Evolutionary conservation across 257 asterid species (phyloP), one percentile per base, ranked within the genome.

Genomic region (Plantago elongata): DNA sequence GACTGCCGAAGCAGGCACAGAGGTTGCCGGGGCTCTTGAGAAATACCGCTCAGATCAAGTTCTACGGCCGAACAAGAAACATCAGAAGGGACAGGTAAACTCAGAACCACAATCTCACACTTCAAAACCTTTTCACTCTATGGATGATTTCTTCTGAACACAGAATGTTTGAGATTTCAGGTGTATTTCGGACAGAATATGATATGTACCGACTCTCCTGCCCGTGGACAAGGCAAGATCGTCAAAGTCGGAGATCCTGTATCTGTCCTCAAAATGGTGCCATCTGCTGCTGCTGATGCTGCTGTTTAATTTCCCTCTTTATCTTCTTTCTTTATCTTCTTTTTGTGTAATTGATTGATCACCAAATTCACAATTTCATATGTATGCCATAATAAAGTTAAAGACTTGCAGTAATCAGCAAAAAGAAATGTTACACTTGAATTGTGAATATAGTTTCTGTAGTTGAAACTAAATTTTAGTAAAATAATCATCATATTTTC

Each of bases 101-200:
- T 38, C 54, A 38, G 57, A 49, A 58, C 14, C 34, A 50, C 5
- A 30, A 52, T 29, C 11, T 11, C 51, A 48, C 38, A 56, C 44
- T 9, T 57, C 42, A n/a, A 10, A 14, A 42, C 34, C 5, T 57
- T 9, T 11, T 45, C 18, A 51, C 13, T 11, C 17, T 8, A 2
- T 50, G 34, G 22, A 34, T 22, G 17, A 6, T 54, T 27, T 44
- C n/a, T 29, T 15, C 9, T n/a, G 72, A 40, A n/a, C n/a, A 48
- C 27, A 57, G 51, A 16, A 30, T 46, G 45, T 72, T 71, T 44
- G 64, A 40, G 42, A 60, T 44, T 60, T 18, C 79, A 81, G 84
- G 79, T 78, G 15, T 81, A 78, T 49, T 78, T 81, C 72, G 84
- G 84, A 63, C 87, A 81, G 70, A 78, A 81, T 68, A 38, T 81